These are phyloP conservation scores for Volvariella volvacea DNA, from an alignment of 1,284 basidiomycete species.

Conservation along the genomic window DNA sequence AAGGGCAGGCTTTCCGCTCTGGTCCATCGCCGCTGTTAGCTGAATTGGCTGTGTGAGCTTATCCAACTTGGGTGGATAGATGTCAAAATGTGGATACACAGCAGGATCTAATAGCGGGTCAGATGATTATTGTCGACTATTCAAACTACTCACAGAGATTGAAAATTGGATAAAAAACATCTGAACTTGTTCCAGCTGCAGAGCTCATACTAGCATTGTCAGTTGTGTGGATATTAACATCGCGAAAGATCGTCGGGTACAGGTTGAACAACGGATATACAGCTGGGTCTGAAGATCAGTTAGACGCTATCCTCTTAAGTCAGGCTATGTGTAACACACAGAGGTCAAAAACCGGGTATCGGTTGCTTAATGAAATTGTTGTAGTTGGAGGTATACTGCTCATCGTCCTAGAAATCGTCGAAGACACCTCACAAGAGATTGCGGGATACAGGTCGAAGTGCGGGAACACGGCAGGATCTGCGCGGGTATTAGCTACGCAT, in stretches of 20 bases:
- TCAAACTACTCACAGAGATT: slow-evolving; percentile 10
- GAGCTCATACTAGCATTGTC: slow-evolving; percentile 1
- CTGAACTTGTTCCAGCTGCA: neutral
- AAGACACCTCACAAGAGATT: no score
- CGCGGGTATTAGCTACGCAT: no score
- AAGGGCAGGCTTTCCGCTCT: no score
- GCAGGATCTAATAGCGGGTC: slow-evolving; percentile 27
- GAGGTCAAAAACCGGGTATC: slow-evolving; percentile 14
- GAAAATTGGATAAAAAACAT: slow-evolving; percentile 22
- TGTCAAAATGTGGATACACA: slow-evolving; percentile 16
- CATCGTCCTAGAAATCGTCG: no score
- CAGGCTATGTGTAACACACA: slow-evolving; percentile 11
- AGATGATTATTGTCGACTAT: no score
- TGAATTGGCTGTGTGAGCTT: no score
- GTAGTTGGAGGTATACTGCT: no score
- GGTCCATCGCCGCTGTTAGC: no score
- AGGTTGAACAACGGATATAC: slow-evolving; percentile 13
- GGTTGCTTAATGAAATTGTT: no score
- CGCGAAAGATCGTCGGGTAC: slow-evolving; percentile 3
- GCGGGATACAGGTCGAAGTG: slow-evolving; percentile 9
- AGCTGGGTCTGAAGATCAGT: slow-evolving; percentile 15
- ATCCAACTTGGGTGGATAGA: slow-evolving; percentile 8
- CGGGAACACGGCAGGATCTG: slow-evolving; percentile 23
- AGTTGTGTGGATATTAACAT: neutral
- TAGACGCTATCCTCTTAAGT: neutral